Conservation (phyloP, 2,329 filamentous ascomycete genomes). For the Colletotrichum sp. region DNA sequence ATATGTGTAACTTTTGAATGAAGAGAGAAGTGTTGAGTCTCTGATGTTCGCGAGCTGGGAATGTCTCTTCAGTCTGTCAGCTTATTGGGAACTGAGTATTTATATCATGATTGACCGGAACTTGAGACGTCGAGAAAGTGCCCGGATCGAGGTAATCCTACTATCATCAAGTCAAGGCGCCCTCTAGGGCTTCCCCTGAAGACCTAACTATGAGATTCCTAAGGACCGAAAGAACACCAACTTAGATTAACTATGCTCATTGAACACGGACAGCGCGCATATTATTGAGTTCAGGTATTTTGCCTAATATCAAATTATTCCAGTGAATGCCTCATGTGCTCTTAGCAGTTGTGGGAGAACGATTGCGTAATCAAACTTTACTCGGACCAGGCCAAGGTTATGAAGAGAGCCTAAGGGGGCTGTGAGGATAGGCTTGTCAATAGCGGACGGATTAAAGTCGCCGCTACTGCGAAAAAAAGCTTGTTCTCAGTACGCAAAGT, state of each 20-base stretch:
- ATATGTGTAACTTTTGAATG: not conserved
- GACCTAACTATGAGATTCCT: not conserved
- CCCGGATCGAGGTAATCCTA: not conserved
- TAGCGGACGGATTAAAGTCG: not conserved
- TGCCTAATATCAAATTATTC: not conserved
- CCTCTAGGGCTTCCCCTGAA: not conserved
- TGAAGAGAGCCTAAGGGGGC: not conserved
- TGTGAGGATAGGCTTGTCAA: not conserved
- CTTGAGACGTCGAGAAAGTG: not conserved
- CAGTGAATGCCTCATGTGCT: not conserved
- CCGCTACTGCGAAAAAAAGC: not conserved
- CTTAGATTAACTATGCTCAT: not conserved
- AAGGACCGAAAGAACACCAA: not conserved
- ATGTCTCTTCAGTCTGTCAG: not conserved
- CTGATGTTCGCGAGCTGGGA: not conserved
- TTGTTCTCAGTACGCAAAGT: not conserved
- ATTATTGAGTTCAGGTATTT: not conserved
- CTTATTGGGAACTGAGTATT: not conserved
- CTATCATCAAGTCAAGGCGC: fast-evolving
- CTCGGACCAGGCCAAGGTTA: not conserved
- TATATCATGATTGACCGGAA: not conserved
- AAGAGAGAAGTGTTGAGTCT: not conserved
- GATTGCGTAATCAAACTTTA: not conserved
- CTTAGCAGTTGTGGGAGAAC: not conserved
- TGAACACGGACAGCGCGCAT: not conserved